phyloP scores from a whole-genome alignment of 257 asterid genomes.

The Paraleonurus japonicus region DNA sequence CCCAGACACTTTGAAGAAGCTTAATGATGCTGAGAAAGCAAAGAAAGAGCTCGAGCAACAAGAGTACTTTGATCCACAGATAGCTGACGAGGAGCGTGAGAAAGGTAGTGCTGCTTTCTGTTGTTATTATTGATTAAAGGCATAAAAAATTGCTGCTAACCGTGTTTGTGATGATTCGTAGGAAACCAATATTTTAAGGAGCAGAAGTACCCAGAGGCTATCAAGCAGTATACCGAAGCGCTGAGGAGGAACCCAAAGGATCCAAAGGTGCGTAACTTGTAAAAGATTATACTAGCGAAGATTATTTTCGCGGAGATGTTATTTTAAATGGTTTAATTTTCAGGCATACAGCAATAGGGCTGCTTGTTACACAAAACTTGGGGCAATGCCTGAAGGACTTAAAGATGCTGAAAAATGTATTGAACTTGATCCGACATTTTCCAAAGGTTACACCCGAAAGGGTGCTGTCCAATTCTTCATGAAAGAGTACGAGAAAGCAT shows the following conservation, averaged over 20 bases:
- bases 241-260: constrained; percentile 81
- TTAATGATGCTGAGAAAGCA: constrained; percentile 91
- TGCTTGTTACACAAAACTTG: constrained; percentile 88
- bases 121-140: not conserved
- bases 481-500: constrained; percentile 87
- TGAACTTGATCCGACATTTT: constrained; percentile 80
- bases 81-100: constrained; percentile 97
- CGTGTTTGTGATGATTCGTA: constrained; percentile 16
- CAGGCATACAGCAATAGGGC: constrained; percentile 95
- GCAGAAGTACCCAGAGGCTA: constrained; percentile 87
- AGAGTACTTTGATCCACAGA: constrained; percentile 75
- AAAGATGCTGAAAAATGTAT: constrained; percentile 95
- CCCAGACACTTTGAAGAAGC: constrained; percentile 86
- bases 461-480: constrained; percentile 88
- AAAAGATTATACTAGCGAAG: not conserved
- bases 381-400: constrained; percentile 89
- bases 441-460: constrained; percentile 85
- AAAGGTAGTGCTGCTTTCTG: constrained; percentile 48
- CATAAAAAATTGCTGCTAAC: not conserved
- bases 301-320: not conserved
- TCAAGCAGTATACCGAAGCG: constrained; percentile 79
- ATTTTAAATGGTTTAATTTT: not conserved
- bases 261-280: constrained; percentile 45
- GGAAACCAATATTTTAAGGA: constrained; percentile 86
- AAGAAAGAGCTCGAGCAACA: constrained; percentile 90